Evolutionary conservation across 2,329 filamentous ascomycete genomes (phyloP), one percentile per base, ranked within the genome.

Genomic region (Penicillium hordei): DNA sequence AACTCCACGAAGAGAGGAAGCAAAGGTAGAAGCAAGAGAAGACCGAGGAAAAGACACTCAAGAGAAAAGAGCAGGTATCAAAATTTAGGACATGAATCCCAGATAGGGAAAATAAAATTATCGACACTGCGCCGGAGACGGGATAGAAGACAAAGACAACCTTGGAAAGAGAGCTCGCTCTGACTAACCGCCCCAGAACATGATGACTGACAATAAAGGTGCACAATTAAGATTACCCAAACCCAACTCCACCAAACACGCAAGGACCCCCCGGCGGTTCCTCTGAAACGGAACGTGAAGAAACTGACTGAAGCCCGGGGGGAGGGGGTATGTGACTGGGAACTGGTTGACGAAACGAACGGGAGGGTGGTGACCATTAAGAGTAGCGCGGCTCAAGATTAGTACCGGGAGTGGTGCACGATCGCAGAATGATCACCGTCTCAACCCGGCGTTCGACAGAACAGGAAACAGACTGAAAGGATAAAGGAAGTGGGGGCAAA

Each of bases 211-310:
- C 48, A 36, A 48, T 25, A n/a, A 31, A 38, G 38, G 34, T 39
- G 40, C 27, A 48, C 48, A 34, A 33, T 40, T 34, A 36, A 56
- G 9, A 53, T 53, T 25, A 53, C 49, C 55, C 48, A 53, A 42
- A 46, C 34, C 55, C 36, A 57, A 57, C 55, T 57, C 55, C 49
- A 42, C 34, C 29, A 45, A 57, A 53, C 36, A 57, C 55, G 55
- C 55, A 48, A 52, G 29, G 31, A 48, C 23, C 27, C 34, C 48
- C 55, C 29, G 27, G 42, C n/a, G 15, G 3, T 29, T 7, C 33
- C 13, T 27, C 21, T 27, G 8, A 33, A 36, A 54, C 27, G 17
- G 36, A 21, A 46, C 15, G 19, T 39, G 55, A 33, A 31, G 23
- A 40, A 34, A 42, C 23, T 23, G 31, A 39, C 23, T 25, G 21